These are phyloP conservation scores for Calonectria fujianensis DNA, from an alignment of 2,329 filamentous ascomycete genomes.

Conservation along the genomic window DNA sequence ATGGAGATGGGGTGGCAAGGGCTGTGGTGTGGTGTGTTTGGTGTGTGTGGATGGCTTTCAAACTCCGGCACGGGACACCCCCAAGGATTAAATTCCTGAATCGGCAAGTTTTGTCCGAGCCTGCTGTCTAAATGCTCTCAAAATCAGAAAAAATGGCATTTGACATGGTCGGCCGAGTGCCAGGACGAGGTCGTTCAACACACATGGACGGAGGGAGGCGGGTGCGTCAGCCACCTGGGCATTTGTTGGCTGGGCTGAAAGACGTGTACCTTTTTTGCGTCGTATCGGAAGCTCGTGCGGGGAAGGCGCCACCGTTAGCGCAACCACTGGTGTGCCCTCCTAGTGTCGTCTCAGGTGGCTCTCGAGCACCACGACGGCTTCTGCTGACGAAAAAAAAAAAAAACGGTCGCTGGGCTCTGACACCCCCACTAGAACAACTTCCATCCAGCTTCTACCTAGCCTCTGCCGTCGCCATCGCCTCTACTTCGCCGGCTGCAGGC, in stretches of 20 bases:
- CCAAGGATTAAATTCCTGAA: constrained; percentile 13
- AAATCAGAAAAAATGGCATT: background rate
- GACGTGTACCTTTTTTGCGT: constrained; percentile 16
- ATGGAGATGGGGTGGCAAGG: constrained; percentile 21
- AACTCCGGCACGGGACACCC: constrained; percentile 1
- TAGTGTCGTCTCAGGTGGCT: constrained; percentile 42
- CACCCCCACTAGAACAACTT: constrained; percentile 18
- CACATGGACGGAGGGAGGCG: background rate
- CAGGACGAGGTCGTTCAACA: constrained; percentile 1
- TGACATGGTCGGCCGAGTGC: constrained; percentile 11
- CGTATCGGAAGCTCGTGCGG: constrained; percentile 33
- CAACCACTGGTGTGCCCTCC: constrained; percentile 14
- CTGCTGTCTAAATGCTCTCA: background rate
- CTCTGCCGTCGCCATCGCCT: constrained; percentile 22
- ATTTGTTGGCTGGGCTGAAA: constrained; percentile 13
- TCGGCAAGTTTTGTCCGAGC: background rate
- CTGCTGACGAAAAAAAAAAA: constrained; percentile 35
- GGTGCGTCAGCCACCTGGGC: constrained; percentile 1
- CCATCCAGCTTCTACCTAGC: constrained; percentile 8
- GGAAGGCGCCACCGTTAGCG: constrained; percentile 39
- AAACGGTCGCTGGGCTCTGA: constrained; percentile 24
- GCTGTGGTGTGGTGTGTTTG: constrained; percentile 22
- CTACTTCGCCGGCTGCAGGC: constrained; percentile 26
- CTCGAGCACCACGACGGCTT: constrained; percentile 30
- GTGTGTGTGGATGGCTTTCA: constrained; percentile 24